Percentiles rank a stretch among this genome's conserved stretches.
Conservation (phyloP, 495 filamentous ascomycete genomes). For the Aspergillus indologenus region DNA sequence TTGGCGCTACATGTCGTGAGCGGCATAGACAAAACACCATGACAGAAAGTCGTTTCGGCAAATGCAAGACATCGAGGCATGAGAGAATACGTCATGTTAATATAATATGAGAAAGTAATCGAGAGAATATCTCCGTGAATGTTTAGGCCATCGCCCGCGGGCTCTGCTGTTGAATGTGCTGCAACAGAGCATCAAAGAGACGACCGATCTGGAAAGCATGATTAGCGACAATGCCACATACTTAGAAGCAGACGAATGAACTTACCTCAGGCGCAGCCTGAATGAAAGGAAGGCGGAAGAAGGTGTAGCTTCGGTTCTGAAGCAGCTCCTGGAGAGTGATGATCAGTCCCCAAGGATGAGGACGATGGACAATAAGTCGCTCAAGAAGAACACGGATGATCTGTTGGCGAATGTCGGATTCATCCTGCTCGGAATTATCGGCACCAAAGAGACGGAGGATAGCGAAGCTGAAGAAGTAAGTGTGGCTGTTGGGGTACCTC, state of each 20-base stretch:
- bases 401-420: slow-evolving; percentile 80
- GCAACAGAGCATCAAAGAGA: slow-evolving; percentile 48
- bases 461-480: slow-evolving; percentile 88
- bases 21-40: slow-evolving; percentile 31
- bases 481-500: slow-evolving; percentile 82
- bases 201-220: slow-evolving; percentile 39
- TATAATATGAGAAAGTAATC: slow-evolving; percentile 14
- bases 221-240: slow-evolving; percentile 12
- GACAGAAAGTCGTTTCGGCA: slow-evolving; percentile 23
- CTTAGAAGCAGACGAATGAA: not conserved
- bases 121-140: slow-evolving; percentile 15
- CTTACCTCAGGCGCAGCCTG: slow-evolving; percentile 81
- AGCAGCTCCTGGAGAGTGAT: slow-evolving; percentile 86
- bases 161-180: slow-evolving; percentile 51
- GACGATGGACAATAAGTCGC: slow-evolving; percentile 81
- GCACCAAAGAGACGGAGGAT: slow-evolving; percentile 83
- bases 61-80: slow-evolving; percentile 29
- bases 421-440: slow-evolving; percentile 71
- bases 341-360: slow-evolving; percentile 95
- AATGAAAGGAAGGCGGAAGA: slow-evolving; percentile 92
- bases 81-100: slow-evolving; percentile 26
- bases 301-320: slow-evolving; percentile 81
- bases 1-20: slow-evolving; percentile 23
- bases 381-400: slow-evolving; percentile 86
- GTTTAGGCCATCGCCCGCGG: slow-evolving; percentile 40